Evolutionary conservation across 208 protist genomes (phyloP).

Genomic region (Trypanosomatidae sp.): DNA sequence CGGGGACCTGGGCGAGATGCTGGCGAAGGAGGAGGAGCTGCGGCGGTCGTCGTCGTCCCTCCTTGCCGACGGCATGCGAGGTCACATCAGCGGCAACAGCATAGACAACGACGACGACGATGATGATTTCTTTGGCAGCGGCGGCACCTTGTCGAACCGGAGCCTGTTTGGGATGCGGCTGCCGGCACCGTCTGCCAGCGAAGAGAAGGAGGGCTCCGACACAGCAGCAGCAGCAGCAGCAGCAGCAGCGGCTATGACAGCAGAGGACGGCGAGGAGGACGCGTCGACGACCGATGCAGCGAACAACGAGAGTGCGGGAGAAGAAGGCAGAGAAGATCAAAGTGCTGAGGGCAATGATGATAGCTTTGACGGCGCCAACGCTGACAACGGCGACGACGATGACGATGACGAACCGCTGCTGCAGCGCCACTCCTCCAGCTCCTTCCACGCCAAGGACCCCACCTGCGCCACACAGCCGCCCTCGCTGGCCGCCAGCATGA

Average conservation of each 20-base stretch:
- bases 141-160: slow-evolving; percentile 11
- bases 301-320: background rate
- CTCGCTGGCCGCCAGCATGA: slow-evolving; percentile 20
- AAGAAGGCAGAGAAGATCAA: too few relatives aligned
- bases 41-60: slow-evolving; percentile 23
- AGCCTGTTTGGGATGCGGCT: slow-evolving; percentile 17
- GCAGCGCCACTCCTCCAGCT: slow-evolving; percentile 1
- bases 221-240: background rate
- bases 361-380: too few relatives aligned
- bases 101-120: slow-evolving; percentile 22
- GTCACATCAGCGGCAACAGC: slow-evolving; percentile 6
- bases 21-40: slow-evolving; percentile 53
- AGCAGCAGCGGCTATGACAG: too few relatives aligned
- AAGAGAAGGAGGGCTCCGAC: background rate
- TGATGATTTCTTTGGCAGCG: slow-evolving; percentile 7
- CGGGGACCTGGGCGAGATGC: slow-evolving; percentile 61
- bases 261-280: background rate
- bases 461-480: slow-evolving; percentile 20
- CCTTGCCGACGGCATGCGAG: too few relatives aligned
- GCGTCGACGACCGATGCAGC: background rate
- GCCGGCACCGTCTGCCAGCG: background rate
- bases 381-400: background rate
- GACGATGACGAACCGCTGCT: slow-evolving; percentile 8
- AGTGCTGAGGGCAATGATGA: too few relatives aligned
- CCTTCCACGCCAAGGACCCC: slow-evolving; percentile 22